Base-by-base conservation (phyloP, 305 asterid genomes). In the Fraxinus nigra region DNA sequence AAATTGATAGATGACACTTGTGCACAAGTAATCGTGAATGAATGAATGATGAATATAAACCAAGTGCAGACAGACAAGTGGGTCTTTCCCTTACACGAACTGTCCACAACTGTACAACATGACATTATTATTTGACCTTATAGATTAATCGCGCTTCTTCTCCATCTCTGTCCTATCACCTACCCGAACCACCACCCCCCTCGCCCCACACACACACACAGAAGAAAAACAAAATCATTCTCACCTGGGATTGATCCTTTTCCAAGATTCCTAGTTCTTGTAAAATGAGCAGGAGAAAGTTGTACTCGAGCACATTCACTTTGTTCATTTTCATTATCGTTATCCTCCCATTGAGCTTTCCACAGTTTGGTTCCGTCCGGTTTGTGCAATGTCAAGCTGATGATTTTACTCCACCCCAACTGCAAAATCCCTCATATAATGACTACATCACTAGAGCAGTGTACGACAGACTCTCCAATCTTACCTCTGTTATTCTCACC, bases 401-500 rank as follows among this genome's bases (percentile, higher is more conserved):
- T 11, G 86, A 37, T 46, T 22, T 78, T 28, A 86, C 79, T 73
- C 87, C 87, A 51, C 87, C 85, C 48, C 87, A 77, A 72, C 75
- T 84, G 75, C 84, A 84, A 2, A 79, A 72, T 32, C 86, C 87
- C 1, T 78, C 83, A 16, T 81, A 87, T 59, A 80, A 82, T 54
- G 85, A 81, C 30, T 85, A 85, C 65, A 80, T 87, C 32, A 91
- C 93, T 0, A 84, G 80, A 34, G 69, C 79, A 63, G 91, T 88
- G 76, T 85, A 90, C 70, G 61, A 30, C 69, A 76, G 84, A 22
- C 89, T 93, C 13, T 83, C 90, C 24, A 92, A 90, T 84, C 90
- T 91, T 84, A 92, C 98, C 59, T 77, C 86, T 24, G 72, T 82
- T 63, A 46, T 90, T 43, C 88, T 93, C 61, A 65, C 86, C 72